Evolutionary conservation across 768 basidiomycete genomes (phyloP), one percentile per base, ranked within the genome.

Genomic region (Phylloporus arenicola): DNA sequence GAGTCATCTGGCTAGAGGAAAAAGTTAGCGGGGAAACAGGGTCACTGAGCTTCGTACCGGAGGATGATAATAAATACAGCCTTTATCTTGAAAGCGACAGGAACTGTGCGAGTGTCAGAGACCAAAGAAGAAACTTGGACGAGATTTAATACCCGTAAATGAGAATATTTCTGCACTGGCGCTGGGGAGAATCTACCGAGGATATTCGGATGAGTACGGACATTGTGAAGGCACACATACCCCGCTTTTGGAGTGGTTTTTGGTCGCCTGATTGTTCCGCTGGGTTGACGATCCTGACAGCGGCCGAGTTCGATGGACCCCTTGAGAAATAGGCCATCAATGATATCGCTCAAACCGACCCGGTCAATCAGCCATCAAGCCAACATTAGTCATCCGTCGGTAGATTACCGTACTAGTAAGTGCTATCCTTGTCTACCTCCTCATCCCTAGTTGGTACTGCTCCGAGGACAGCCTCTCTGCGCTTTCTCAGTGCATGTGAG

Each of bases 141-240:
- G 43, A 14, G 10, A 5, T 33, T 56, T 3, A 67, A 56, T 70
- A 93, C 92, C 93, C 92, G 64, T 93, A 88, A 55, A 95, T 93
- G 66, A 88, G 73, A 45, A 93, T 82, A 73, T 96, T 95, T 63
- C 88, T 83, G 70, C 92, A 96, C 61, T 92, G 86, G 47, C 86
- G 80, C 65, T 84, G 83, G 13, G 79, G 75, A 41, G 80, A 75
- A 70, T 88, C 86, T 88, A 62, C 37, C 37, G 39, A 13, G 39
- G 19, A 14, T 19, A 42, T 54, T 51, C 29, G 56, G 47, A 43
- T 41, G 47, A 42, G 50, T 48, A 37, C 6, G 4, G 6, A 24
- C 16, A 48, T 31, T 22, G 22, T 45, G 45, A 43, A 27, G 2
- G 13, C 16, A 19, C 19, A 75, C 75, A 62, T 60, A 83, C 83